Conservation (phyloP, 2,329 filamentous ascomycete species). For the Knoxdaviesia proteae region DNA sequence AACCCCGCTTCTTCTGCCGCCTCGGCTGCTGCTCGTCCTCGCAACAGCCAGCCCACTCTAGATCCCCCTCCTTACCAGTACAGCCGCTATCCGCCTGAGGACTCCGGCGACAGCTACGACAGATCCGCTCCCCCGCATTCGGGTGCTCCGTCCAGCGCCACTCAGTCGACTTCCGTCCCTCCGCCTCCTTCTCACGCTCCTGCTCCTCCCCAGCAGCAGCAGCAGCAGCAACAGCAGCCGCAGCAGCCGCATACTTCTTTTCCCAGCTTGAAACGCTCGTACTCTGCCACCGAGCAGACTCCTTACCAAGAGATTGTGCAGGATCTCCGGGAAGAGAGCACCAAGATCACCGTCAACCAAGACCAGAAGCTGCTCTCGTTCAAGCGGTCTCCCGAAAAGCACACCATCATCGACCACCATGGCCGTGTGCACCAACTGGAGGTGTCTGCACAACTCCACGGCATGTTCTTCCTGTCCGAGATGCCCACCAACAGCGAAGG, state of each 20-base stretch:
- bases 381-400: constrained; percentile 34
- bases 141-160: background rate
- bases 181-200: constrained; percentile 1
- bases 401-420: constrained; percentile 37
- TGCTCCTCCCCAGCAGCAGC: constrained; percentile 20
- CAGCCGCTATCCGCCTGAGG: constrained; percentile 32
- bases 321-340: constrained; percentile 35
- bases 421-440: constrained; percentile 40
- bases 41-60: constrained; percentile 26
- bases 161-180: background rate
- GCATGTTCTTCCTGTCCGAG: constrained; percentile 78
- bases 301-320: constrained; percentile 40
- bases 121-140: background rate
- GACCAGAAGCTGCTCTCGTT: constrained; percentile 41
- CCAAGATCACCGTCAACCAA: constrained; percentile 34
- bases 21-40: constrained; percentile 26
- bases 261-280: constrained; percentile 34
- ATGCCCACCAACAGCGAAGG: constrained; percentile 46
- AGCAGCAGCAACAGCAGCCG: constrained; percentile 26
- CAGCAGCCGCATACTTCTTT: constrained; percentile 30
- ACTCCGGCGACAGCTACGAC: constrained; percentile 30
- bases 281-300: constrained; percentile 31
- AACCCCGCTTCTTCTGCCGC: constrained; percentile 20
- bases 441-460: constrained; percentile 54
- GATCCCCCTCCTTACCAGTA: constrained; percentile 31